Evolutionary conservation across 441 rosid species (phyloP).

Genomic region (Pelargonium myrrhifolium): DNA sequence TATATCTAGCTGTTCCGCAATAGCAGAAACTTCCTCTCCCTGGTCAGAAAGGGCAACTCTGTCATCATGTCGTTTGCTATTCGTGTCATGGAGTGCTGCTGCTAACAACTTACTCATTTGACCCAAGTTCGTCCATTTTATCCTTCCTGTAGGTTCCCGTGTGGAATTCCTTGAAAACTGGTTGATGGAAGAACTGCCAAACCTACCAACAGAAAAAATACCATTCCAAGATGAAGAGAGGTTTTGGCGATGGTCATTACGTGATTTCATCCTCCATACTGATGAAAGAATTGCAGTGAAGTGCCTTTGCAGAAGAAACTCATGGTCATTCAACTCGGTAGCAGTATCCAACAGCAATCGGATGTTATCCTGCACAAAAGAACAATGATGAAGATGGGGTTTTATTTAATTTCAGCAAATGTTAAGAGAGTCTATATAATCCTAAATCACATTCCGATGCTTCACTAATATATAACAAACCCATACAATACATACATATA

Average conservation of each 20-base stretch:
- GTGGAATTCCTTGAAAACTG: conserved; percentile 28
- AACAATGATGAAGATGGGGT: conserved; percentile 20
- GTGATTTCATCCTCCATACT: conserved; percentile 53
- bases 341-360: conserved; percentile 60
- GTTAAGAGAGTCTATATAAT: neutral
- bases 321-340: conserved; percentile 73
- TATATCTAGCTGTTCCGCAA: conserved; percentile 46
- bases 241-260: conserved; percentile 25
- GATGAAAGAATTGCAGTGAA: conserved; percentile 79
- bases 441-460: neutral
- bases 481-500: neutral
- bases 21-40: conserved; percentile 37
- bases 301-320: conserved; percentile 88
- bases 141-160: conserved; percentile 41
- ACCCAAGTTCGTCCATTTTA: conserved; percentile 46
- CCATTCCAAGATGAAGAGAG: conserved; percentile 40
- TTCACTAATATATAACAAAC: neutral
- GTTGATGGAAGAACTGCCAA: conserved; percentile 34
- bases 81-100: conserved; percentile 61
- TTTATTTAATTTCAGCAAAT: neutral
- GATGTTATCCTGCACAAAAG: conserved; percentile 68
- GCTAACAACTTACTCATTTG: conserved; percentile 52
- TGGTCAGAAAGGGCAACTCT: conserved; percentile 30
- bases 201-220: conserved; percentile 43
- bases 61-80: conserved; percentile 32